Percentiles rank a stretch among this genome's conserved stretches.
Conservation (phyloP, 805 yeast species). For the Candida tallmaniae region DNA sequence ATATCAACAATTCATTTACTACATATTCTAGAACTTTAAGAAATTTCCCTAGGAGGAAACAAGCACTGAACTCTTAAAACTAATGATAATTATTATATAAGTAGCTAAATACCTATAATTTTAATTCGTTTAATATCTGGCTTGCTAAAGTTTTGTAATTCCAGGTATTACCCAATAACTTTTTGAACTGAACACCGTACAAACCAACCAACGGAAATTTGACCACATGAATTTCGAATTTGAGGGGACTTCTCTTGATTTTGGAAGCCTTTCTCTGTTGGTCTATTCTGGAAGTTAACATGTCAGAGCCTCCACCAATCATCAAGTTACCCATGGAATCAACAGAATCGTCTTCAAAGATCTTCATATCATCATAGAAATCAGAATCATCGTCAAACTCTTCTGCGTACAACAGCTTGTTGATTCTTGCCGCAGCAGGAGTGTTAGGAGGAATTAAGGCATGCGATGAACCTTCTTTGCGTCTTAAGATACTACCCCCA, state of each 20-base stretch:
- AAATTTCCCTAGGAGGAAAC: no score
- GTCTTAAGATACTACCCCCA: slow-evolving; percentile 52
- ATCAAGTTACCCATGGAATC: slow-evolving; percentile 50
- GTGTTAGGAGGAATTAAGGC: slow-evolving; percentile 47
- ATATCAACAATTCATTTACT: no score
- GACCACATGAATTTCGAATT: slow-evolving; percentile 87
- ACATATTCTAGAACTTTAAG: no score
- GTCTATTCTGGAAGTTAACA: slow-evolving; percentile 58
- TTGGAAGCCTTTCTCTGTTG: slow-evolving; percentile 29
- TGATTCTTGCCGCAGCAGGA: slow-evolving; percentile 46
- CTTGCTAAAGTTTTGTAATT: slow-evolving; percentile 87
- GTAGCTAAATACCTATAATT: slow-evolving; percentile 19
- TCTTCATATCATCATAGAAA: slow-evolving; percentile 21
- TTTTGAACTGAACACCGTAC: slow-evolving; percentile 93
- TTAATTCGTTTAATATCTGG: slow-evolving; percentile 69
- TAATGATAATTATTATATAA: background rate
- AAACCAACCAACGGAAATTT: slow-evolving; percentile 87
- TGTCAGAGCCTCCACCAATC: slow-evolving; percentile 52
- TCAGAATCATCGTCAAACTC: slow-evolving; percentile 26
- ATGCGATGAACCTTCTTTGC: slow-evolving; percentile 40
- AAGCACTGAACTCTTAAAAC: no score
- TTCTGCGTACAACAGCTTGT: slow-evolving; percentile 23
- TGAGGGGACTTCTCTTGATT: slow-evolving; percentile 50
- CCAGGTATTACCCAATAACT: slow-evolving; percentile 92
- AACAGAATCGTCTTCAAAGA: slow-evolving; percentile 53